phyloP scores from a whole-genome alignment of 305 asterid species.

The Withania somnifera region DNA sequence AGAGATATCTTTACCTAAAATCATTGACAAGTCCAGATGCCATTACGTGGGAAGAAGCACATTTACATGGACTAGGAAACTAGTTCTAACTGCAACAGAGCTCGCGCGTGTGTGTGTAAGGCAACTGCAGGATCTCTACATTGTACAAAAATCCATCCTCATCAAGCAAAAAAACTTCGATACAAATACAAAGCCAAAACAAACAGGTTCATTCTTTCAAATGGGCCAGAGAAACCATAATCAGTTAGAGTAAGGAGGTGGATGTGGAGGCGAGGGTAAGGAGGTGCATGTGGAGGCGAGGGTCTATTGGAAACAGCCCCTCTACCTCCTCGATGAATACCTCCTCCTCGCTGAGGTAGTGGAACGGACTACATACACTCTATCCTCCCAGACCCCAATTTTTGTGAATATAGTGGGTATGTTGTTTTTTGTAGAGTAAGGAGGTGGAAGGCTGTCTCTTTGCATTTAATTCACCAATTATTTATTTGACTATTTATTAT shows the following conservation, averaged over 20 bases:
- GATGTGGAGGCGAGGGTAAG: too few species aligned
- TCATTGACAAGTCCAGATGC: neutral
- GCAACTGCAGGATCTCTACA: neutral
- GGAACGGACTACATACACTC: too few species aligned
- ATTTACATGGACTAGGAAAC: neutral
- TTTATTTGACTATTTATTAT: neutral
- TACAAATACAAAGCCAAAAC: neutral
- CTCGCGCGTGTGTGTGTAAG: neutral
- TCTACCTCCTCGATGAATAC: too few species aligned
- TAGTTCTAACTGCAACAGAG: neutral
- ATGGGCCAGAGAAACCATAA: neutral
- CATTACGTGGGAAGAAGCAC: neutral
- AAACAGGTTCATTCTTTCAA: neutral
- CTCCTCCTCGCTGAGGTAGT: too few species aligned
- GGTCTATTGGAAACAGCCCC: too few species aligned
- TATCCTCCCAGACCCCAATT: too few species aligned
- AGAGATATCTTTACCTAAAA: neutral
- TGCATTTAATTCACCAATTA: neutral
- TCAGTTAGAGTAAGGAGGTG: neutral
- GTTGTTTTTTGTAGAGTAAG: too few species aligned
- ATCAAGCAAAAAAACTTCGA: neutral
- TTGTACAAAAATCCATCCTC: neutral
- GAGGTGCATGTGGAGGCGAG: too few species aligned
- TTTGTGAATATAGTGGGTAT: too few species aligned
- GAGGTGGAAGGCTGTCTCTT: neutral